A percentile compares a stretch with the other conserved stretches of the same genome.
Evolutionary conservation across 75 land plant species (phyloP).

Genomic region (Pinus taeda): DNA sequence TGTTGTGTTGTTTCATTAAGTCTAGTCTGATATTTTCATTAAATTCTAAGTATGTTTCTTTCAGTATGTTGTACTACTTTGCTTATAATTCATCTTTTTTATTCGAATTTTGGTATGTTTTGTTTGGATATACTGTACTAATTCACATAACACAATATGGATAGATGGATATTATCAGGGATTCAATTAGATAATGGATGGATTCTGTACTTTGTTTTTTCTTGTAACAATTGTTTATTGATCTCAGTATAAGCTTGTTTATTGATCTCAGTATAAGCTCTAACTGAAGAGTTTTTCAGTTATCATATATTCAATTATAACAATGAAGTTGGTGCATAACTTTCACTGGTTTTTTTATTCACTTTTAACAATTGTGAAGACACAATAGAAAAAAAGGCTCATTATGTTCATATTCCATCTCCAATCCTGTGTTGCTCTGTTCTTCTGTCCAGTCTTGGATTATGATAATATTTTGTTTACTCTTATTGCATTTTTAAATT

Average conservation of each 20-base stretch:
- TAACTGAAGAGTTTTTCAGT: neutral
- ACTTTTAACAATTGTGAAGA: neutral
- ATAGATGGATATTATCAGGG: neutral
- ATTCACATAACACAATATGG: neutral
- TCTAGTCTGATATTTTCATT: no score
- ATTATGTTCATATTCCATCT: neutral
- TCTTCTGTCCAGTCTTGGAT: no score
- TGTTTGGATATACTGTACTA: neutral
- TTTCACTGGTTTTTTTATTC: neutral
- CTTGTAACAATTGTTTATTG: neutral
- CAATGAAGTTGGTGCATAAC: neutral
- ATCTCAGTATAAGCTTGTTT: neutral
- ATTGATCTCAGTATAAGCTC: neutral
- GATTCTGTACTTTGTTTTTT: neutral
- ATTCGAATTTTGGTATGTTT: neutral
- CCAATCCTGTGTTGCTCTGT: neutral
- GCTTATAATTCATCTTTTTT: neutral
- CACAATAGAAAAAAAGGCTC: neutral
- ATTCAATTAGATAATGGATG: neutral
- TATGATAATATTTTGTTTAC: no score
- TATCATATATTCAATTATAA: neutral
- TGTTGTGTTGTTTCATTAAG: no score
- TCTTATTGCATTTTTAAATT: no score
- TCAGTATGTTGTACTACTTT: neutral
- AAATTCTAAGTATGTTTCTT: neutral